Base-by-base conservation (phyloP, 2,329 filamentous ascomycete species). In the Nemania bipapillata region DNA sequence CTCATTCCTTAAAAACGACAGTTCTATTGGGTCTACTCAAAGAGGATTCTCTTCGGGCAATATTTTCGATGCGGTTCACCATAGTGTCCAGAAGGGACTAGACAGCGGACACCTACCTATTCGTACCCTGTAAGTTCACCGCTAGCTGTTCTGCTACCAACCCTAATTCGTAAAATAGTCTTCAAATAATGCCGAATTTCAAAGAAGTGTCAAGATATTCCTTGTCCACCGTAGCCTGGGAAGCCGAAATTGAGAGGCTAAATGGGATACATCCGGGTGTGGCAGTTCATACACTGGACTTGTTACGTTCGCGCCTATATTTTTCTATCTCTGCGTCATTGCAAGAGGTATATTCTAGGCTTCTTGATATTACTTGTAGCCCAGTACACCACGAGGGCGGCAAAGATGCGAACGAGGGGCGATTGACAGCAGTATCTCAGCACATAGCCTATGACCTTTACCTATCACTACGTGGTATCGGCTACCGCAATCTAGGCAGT, bases 381-480 rank as follows among this genome's bases (percentile, higher is more conserved):
- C 49, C 63, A 12, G 53, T 58, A 30, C 32, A 63, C 22, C 11
- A 59, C 22, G 53, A 37, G 35, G 66, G 65, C 2, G 17, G 11
- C 3, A 26, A 65, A 15, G 56, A 35, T 49, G 60, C 59, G 68
- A 63, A 63, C 26, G 50, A 66, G 56, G 60, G 65, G 20, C 47
- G 63, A 22, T 56, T 61, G 24, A 58, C 50, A 20, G 57, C 63
- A 15, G 58, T 74, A 20, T 58, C 74, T 26, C 70, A 74, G 37
- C 66, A 74, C 30, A 74, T 78, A 37, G 70, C 74, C 17, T 77
- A 74, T 61, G 76, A 78, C 63, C 59, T 77, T 37, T 76, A 75
- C 47, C 50, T 79, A n/a, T 78, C 77, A 22, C 54, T 70, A 3
- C 63, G 72, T 61, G 74, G 76, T 9, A 56, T 78, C 26, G 69